These are phyloP conservation scores for Vitis hybrid DNA, from an alignment of 177 flowering plant species.

Conservation along the genomic window DNA sequence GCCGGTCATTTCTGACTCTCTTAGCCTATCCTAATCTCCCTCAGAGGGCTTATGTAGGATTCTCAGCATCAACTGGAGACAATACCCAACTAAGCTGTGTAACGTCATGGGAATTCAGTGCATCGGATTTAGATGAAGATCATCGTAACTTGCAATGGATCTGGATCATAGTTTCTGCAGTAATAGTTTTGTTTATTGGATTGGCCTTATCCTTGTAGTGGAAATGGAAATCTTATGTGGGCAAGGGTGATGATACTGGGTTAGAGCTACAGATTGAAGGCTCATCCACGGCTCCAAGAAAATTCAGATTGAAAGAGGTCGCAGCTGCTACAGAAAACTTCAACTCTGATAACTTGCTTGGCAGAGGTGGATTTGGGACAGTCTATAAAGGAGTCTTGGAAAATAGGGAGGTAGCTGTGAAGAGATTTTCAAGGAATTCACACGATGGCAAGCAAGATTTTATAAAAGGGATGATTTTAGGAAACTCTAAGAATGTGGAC, in stretches of 20 bases:
- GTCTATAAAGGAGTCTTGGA: constrained; percentile 54
- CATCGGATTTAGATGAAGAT: constrained; percentile 16
- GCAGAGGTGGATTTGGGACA: constrained; percentile 61
- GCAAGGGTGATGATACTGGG: constrained; percentile 14
- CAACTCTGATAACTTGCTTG: constrained; percentile 41
- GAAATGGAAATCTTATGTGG: background rate
- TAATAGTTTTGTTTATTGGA: background rate
- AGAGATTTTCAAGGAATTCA: constrained; percentile 40
- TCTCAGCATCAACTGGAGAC: constrained; percentile 59
- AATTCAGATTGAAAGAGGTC: constrained; percentile 44
- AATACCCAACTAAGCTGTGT: constrained; percentile 42
- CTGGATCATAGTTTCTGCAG: constrained; percentile 23
- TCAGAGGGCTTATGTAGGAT: constrained; percentile 44
- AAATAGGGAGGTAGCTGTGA: constrained; percentile 48
- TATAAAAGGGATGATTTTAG: too few relatives aligned
- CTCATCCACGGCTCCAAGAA: constrained; percentile 34
- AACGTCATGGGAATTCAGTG: constrained; percentile 43
- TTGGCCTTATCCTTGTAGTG: background rate
- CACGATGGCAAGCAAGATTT: constrained; percentile 54
- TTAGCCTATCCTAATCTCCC: constrained; percentile 31
- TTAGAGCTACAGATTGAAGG: constrained; percentile 29
- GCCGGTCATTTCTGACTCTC: constrained; percentile 30
- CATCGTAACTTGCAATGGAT: constrained; percentile 16
- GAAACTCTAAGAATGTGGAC: too few relatives aligned
- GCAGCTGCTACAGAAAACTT: constrained; percentile 46